Base-by-base conservation (phyloP, 164 flowering plant genomes). In the Buxus sempervirens region DNA sequence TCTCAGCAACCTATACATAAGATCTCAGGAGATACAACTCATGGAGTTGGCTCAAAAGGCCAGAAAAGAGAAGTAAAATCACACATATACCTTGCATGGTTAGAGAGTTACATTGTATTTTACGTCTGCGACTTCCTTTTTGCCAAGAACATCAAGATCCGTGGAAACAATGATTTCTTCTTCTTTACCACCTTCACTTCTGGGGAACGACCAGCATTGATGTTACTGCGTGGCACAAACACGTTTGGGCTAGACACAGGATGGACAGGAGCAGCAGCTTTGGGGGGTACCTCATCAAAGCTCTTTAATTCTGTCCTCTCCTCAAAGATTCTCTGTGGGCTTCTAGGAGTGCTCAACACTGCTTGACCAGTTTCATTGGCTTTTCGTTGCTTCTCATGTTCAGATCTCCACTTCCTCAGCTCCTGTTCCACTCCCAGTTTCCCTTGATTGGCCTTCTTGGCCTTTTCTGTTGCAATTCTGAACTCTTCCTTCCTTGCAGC, bases 361-460 rank as follows among this genome's bases (percentile, higher is more conserved):
- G 65, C 78, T 19, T 79, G 84, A 68, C 65, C 75, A 26, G 83
- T 57, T 56, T 85, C 88, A 58, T 72, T 72, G 25, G 87, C 82
- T 85, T 84, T 92, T 53, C 97, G 71, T 41, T 78, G 72, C 67
- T 84, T 90, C 77, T 89, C 97, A 27, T 86, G 88, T 66, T 90
- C 92, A 16, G 94, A 81, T 76, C 99, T 83, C 99, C 99, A 90
- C 64, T 81, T 87, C 66, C 99, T 86, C 76, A 95, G 56, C 73
- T 95, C 93, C 65, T 92, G 97, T 71, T 95, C 99, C 8, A 85
- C 85, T 2, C 90, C 89, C 76, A 92, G 65, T 69, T 95, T 90
- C 49, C 98, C 98, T 81, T 84, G 85, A 75, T 84, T 80, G 20
- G 98, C 97, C 75, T 78, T 81, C 77, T 87, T 91, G 24, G 98